These are phyloP conservation scores for Thermochaetoides dissita DNA, from an alignment of 2,329 filamentous ascomycete species.

Conservation along the genomic window DNA sequence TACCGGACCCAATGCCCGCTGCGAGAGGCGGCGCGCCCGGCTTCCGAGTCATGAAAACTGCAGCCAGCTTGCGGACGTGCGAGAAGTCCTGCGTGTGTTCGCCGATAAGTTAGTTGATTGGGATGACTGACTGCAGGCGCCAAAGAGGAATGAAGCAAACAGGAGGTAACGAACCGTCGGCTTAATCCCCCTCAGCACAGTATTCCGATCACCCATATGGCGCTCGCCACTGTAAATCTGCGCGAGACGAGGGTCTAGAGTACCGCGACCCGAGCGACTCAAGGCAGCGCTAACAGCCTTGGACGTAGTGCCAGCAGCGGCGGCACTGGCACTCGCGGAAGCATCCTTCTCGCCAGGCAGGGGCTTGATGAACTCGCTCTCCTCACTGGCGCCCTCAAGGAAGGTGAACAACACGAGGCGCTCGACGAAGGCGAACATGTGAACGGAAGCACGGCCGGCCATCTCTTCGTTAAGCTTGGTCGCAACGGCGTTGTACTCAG, in stretches of 20 bases:
- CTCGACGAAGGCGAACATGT: conserved; percentile 85
- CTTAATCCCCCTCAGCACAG: conserved; percentile 71
- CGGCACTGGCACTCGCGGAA: conserved; percentile 23
- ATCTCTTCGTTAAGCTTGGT: conserved; percentile 70
- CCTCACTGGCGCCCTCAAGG: conserved; percentile 78
- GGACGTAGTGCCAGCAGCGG: conserved; percentile 22
- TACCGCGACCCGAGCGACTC: conserved; percentile 46
- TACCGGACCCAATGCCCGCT: conserved; percentile 25
- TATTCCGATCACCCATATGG: conserved; percentile 86
- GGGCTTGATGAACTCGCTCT: conserved; percentile 85
- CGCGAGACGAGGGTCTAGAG: conserved; percentile 64
- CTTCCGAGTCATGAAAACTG: conserved; percentile 57
- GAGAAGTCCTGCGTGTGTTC: conserved; percentile 63
- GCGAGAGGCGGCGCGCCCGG: conserved; percentile 16
- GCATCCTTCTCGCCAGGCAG: conserved; percentile 50
- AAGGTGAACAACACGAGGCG: conserved; percentile 83
- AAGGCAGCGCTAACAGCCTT: conserved; percentile 28
- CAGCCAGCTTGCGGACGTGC: conserved; percentile 74
- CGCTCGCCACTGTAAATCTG: conserved; percentile 88
- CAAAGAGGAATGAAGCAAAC: too few relatives aligned
- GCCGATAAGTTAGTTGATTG: too few relatives aligned
- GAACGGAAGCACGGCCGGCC: conserved; percentile 53
- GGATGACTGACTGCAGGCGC: too few relatives aligned
- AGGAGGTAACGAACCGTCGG: conserved; percentile 53
- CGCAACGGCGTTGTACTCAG: conserved; percentile 79